Percentiles rank a stretch among this genome's conserved stretches.
These are phyloP conservation scores for Fragosphaeria purpurea DNA, from an alignment of 2,329 filamentous ascomycete species.

Conservation along the genomic window DNA sequence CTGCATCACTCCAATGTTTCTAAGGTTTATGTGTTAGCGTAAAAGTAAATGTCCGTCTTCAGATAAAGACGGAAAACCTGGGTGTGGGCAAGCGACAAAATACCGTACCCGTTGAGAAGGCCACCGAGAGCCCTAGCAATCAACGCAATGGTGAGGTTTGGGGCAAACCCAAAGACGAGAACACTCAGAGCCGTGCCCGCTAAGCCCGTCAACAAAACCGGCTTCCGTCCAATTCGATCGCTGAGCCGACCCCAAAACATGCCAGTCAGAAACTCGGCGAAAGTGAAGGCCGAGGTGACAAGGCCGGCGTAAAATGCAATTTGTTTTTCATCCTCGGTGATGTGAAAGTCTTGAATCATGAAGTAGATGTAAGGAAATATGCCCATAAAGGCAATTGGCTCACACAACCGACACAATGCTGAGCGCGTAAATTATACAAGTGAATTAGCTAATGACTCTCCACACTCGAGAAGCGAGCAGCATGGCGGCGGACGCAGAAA, in stretches of 20 bases:
- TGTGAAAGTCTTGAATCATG: constrained; percentile 88
- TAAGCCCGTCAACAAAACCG: constrained; percentile 80
- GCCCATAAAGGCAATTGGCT: constrained; percentile 98
- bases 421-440: neutral
- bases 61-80: no score
- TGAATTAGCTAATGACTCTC: no score
- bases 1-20: constrained; percentile 89
- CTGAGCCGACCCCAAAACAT: constrained; percentile 90
- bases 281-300: constrained; percentile 92
- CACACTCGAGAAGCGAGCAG: neutral
- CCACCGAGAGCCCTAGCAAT: constrained; percentile 83
- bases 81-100: no score
- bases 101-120: constrained; percentile 74
- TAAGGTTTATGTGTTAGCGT: constrained; percentile 22
- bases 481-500: no score
- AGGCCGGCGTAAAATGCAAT: constrained; percentile 91
- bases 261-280: constrained; percentile 88
- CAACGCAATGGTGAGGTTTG: constrained; percentile 70
- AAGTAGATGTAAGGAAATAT: constrained; percentile 98
- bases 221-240: constrained; percentile 85
- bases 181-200: constrained; percentile 88
- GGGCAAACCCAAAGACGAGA: constrained; percentile 82
- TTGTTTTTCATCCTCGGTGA: constrained; percentile 66
- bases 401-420: constrained; percentile 93
- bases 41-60: no score